Conservation (phyloP, 495 filamentous ascomycete species). For the Neurospora terricola region DNA sequence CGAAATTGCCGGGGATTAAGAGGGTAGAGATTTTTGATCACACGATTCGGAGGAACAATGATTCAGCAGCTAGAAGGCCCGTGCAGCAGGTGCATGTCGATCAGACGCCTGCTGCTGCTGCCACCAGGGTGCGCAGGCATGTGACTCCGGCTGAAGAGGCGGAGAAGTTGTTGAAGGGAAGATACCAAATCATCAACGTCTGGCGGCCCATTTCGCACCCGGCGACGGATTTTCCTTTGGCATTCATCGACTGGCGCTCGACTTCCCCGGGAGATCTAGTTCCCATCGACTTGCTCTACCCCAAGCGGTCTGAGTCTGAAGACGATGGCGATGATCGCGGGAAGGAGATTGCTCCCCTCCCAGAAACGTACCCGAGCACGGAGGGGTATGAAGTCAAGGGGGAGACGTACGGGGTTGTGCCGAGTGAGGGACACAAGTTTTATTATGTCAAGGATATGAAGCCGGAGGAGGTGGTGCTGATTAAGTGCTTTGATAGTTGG, state of each 20-base stretch:
- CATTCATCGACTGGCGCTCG: conserved; percentile 53
- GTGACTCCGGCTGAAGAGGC: conserved; percentile 38
- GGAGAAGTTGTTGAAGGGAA: conserved; percentile 45
- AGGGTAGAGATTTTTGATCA: conserved; percentile 77
- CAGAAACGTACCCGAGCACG: conserved; percentile 10
- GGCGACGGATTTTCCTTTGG: conserved; percentile 59
- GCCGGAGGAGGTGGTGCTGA: conserved; percentile 61
- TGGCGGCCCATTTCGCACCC: conserved; percentile 66
- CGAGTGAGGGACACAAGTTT: conserved; percentile 52
- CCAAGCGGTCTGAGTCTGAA: conserved; percentile 23
- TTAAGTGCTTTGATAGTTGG: conserved; percentile 78
- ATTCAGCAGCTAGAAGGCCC: conserved; percentile 47
- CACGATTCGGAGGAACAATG: conserved; percentile 57
- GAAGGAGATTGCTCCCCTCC: conserved; percentile 19
- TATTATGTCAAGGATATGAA: conserved; percentile 75
- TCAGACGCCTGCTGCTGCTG: conserved; percentile 58
- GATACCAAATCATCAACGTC: conserved; percentile 76
- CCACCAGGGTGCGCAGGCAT: conserved; percentile 53
- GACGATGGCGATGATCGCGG: conserved; percentile 30
- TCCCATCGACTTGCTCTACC: conserved; percentile 61
- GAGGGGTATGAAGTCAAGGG: conserved; percentile 42
- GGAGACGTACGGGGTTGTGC: conserved; percentile 59
- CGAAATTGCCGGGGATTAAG: conserved; percentile 48
- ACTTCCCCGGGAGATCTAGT: conserved; percentile 57
- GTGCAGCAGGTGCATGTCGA: conserved; percentile 74